phyloP scores from a whole-genome alignment of 768 basidiomycete species.

The Leccinum sublutescens region DNA sequence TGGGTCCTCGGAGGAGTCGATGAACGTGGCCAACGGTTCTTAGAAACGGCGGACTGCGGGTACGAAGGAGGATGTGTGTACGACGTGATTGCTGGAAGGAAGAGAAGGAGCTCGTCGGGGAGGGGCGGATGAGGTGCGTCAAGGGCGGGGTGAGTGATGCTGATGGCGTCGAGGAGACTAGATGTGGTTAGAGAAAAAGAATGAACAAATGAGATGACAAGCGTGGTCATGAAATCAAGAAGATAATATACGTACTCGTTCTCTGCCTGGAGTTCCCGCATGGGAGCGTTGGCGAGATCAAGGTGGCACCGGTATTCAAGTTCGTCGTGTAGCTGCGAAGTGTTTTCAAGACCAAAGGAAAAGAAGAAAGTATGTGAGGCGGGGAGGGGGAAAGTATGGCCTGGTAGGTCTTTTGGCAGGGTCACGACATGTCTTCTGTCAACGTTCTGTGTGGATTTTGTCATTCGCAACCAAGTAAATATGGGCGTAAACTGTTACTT shows the following conservation, averaged over 20 bases:
- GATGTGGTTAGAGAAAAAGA: background rate
- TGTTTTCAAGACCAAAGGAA: too few species aligned
- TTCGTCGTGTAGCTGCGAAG: constrained; percentile 21
- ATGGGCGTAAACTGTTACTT: too few species aligned
- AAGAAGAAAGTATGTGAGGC: too few species aligned
- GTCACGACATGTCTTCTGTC: too few species aligned
- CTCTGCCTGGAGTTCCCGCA: constrained; percentile 33
- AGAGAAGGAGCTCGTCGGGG: constrained; percentile 22
- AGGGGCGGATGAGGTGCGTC: constrained; percentile 30
- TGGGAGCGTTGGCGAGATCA: constrained; percentile 25
- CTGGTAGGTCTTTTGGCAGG: too few species aligned
- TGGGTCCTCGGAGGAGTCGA: too few species aligned
- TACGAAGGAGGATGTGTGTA: constrained; percentile 11
- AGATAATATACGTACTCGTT: constrained; percentile 26
- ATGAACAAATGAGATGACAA: background rate
- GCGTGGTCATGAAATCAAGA: background rate
- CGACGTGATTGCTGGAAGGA: constrained; percentile 19
- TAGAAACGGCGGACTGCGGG: constrained; percentile 8
- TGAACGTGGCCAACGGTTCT: constrained; percentile 20
- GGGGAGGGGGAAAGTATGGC: too few species aligned
- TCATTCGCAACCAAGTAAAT: too few species aligned
- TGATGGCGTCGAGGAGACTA: constrained; percentile 35
- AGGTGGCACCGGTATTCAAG: constrained; percentile 28
- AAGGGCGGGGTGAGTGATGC: constrained; percentile 33
- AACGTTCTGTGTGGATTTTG: too few species aligned